These are phyloP conservation scores for Aristolochia contorta DNA, from an alignment of 164 flowering plant species.

Conservation along the genomic window DNA sequence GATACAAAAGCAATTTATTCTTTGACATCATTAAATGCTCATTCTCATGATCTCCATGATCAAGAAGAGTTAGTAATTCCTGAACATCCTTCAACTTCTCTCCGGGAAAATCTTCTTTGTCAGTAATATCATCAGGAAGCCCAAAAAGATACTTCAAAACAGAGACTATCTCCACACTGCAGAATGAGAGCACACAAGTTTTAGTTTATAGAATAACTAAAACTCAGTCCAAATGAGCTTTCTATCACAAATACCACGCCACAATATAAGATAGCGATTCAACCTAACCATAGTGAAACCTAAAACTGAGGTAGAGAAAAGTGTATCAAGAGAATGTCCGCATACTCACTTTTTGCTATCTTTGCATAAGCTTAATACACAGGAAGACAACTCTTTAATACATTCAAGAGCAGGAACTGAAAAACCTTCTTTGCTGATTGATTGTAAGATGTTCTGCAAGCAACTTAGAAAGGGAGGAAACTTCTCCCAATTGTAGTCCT, in stretches of 20 bases:
- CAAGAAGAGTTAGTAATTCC: constrained; percentile 32
- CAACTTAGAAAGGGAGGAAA: constrained; percentile 60
- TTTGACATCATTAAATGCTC: constrained; percentile 17
- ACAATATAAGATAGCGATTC: too few relatives aligned
- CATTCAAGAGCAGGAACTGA: constrained; percentile 43
- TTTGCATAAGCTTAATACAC: constrained; percentile 44
- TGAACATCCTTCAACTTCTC: constrained; percentile 42
- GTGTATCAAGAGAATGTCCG: too few relatives aligned
- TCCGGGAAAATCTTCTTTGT: constrained; percentile 22
- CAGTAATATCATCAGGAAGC: constrained; percentile 29
- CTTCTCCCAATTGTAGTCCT: constrained; percentile 34
- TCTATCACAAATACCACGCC: too few relatives aligned
- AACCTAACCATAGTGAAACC: too few relatives aligned
- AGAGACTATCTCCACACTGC: constrained; percentile 48
- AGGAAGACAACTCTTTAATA: constrained; percentile 33
- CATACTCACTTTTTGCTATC: constrained; percentile 63
- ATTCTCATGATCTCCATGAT: constrained; percentile 23
- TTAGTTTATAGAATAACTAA: neutral
- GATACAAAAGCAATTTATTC: constrained; percentile 19
- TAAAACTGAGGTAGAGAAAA: too few relatives aligned
- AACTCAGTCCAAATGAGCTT: too few relatives aligned
- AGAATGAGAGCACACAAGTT: constrained; percentile 8
- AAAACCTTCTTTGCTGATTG: constrained; percentile 36
- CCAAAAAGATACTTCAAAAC: constrained; percentile 68
- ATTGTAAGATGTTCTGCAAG: constrained; percentile 49